Evolutionary conservation across 2,329 filamentous ascomycete species (phyloP).

Genomic region (Fusarium sp.): DNA sequence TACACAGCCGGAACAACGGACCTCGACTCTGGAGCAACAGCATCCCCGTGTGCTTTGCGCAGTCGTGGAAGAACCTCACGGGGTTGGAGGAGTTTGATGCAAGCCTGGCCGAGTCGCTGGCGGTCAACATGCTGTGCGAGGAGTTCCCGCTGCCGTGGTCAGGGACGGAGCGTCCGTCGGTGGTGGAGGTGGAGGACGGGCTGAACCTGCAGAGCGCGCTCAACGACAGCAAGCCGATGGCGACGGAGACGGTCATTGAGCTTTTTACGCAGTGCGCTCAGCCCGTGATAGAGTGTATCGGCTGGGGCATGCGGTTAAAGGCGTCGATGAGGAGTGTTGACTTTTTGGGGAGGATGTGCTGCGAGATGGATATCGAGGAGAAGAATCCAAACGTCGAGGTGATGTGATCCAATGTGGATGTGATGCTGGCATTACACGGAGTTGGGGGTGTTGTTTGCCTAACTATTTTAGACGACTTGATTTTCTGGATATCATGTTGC

Average conservation of each 20-base stretch:
- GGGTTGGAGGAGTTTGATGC: slow-evolving; percentile 33
- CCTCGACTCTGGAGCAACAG: slow-evolving; percentile 44
- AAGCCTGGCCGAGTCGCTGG: slow-evolving; percentile 36
- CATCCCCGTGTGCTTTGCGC: slow-evolving; percentile 43
- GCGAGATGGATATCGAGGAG: slow-evolving; percentile 43
- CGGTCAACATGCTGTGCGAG: slow-evolving; percentile 43
- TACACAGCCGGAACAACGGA: slow-evolving; percentile 35
- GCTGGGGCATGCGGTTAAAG: slow-evolving; percentile 38
- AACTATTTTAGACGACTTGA: neutral
- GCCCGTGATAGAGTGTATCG: slow-evolving; percentile 36
- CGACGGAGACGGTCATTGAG: slow-evolving; percentile 39
- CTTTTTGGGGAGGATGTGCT: slow-evolving; percentile 40
- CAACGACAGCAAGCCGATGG: slow-evolving; percentile 35
- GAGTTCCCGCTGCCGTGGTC: slow-evolving; percentile 41
- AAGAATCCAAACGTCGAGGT: slow-evolving; percentile 32
- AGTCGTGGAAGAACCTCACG: slow-evolving; percentile 42
- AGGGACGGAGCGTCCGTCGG: slow-evolving; percentile 34
- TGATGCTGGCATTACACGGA: slow-evolving; percentile 32
- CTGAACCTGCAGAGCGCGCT: slow-evolving; percentile 36
- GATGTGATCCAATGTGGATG: neutral
- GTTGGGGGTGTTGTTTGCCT: slow-evolving; percentile 13
- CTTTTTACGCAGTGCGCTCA: slow-evolving; percentile 41
- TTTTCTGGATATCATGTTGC: slow-evolving; percentile 7
- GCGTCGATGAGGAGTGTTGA: slow-evolving; percentile 40
- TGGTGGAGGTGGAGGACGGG: slow-evolving; percentile 42